phyloP scores from a whole-genome alignment of 805 yeast species.

The Candida railenensis region DNA sequence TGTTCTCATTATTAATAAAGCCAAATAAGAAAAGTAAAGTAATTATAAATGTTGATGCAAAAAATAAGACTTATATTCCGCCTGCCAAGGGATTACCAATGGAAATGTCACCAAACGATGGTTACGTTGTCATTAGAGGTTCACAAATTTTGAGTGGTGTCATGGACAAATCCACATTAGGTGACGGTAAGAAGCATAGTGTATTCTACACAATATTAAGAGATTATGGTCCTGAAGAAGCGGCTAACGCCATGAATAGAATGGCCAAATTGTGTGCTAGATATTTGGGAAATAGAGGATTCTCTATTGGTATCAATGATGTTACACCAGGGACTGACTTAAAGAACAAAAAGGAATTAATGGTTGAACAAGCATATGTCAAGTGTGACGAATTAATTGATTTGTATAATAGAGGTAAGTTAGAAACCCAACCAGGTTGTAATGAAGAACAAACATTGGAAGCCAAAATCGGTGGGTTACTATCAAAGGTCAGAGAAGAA shows the following conservation, averaged over 20 bases:
- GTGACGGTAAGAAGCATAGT: constrained; percentile 97
- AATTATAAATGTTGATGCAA: constrained; percentile 88
- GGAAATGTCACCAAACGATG: constrained; percentile 98
- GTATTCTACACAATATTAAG: constrained; percentile 92
- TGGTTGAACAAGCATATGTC: constrained; percentile 87
- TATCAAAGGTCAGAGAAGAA: constrained; percentile 97
- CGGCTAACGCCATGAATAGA: constrained; percentile 94
- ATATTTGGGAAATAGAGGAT: constrained; percentile 90
- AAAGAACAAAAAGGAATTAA: constrained; percentile 72
- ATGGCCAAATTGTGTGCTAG: constrained; percentile 99
- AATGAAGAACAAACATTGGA: constrained; percentile 97
- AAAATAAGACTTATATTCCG: constrained; percentile 83
- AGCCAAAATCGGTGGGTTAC: constrained; percentile 93
- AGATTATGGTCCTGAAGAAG: constrained; percentile 96
- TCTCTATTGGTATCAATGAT: constrained; percentile 95
- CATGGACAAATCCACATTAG: constrained; percentile 94
- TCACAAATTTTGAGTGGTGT: constrained; percentile 88
- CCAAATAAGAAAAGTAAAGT: constrained; percentile 80
- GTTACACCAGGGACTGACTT: constrained; percentile 89
- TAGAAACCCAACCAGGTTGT: constrained; percentile 99
- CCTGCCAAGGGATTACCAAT: constrained; percentile 71
- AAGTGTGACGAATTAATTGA: constrained; percentile 90
- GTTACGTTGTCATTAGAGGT: constrained; percentile 86
- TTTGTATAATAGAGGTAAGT: constrained; percentile 73
- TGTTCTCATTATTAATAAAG: constrained; percentile 80